Percentiles rank a stretch among this genome's conserved stretches.
These are phyloP conservation scores for Suhomyces bolitotheri DNA, from an alignment of 1,139 yeast genomes.

Conservation along the genomic window DNA sequence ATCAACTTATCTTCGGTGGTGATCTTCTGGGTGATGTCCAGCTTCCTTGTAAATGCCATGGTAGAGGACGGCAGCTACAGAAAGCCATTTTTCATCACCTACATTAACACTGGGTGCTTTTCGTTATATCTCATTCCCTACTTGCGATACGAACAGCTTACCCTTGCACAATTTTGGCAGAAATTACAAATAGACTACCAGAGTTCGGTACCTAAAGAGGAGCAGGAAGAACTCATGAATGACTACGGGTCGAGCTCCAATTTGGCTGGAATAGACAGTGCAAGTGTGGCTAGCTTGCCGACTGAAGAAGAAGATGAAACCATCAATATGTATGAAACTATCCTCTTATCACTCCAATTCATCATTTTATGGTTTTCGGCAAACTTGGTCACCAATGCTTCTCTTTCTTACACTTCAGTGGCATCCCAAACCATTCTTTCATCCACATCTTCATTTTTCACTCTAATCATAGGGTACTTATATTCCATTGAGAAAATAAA, in stretches of 20 bases:
- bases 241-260: conserved; percentile 27
- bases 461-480: conserved; percentile 76
- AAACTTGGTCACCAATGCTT: conserved; percentile 83
- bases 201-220: conserved; percentile 6
- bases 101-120: conserved; percentile 85
- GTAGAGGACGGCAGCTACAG: conserved; percentile 70
- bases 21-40: conserved; percentile 83
- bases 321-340: conserved; percentile 48
- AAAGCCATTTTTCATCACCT: conserved; percentile 93
- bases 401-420: conserved; percentile 83
- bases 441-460: conserved; percentile 90
- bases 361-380: conserved; percentile 88
- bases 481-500: conserved; percentile 72
- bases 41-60: conserved; percentile 72
- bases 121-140: conserved; percentile 74
- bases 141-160: conserved; percentile 25
- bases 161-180: conserved; percentile 26
- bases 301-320: conserved; percentile 16
- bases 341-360: conserved; percentile 72
- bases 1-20: conserved; percentile 72
- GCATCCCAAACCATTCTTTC: conserved; percentile 91
- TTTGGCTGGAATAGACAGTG: conserved; percentile 15
- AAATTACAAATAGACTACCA: conserved; percentile 25
- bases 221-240: conserved; percentile 10
- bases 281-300: conserved; percentile 6